Percentiles rank a stretch among this genome's conserved stretches.
Evolutionary conservation across 148 eudicot genomes (phyloP).

Genomic region (Euryodendron excelsum): DNA sequence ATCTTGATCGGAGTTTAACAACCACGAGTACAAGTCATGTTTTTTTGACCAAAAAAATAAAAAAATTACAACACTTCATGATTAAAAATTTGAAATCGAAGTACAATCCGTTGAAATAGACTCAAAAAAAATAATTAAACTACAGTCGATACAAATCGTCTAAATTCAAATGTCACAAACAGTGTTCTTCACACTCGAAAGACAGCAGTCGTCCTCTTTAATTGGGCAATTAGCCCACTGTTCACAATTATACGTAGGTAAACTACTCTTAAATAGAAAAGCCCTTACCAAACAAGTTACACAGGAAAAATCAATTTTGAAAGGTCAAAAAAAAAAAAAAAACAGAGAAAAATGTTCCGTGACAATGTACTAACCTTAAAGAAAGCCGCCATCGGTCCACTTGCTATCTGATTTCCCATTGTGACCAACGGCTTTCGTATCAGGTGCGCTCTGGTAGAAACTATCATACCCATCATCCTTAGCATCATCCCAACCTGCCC

Average conservation of each 20-base stretch:
- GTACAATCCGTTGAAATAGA: too few relatives aligned
- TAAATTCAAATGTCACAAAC: neutral
- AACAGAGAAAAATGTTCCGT: constrained; percentile 7
- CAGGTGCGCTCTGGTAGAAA: constrained; percentile 46
- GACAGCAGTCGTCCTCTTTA: constrained; percentile 10
- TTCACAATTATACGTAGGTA: constrained; percentile 26
- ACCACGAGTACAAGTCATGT: too few relatives aligned
- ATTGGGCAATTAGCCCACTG: constrained; percentile 16
- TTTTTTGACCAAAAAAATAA: too few relatives aligned
- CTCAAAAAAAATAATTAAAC: neutral
- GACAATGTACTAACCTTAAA: constrained; percentile 40
- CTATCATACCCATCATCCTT: constrained; percentile 63
- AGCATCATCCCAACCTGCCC: constrained; percentile 96
- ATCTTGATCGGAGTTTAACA: too few relatives aligned
- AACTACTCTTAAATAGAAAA: constrained; percentile 17
- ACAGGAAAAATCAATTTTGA: constrained; percentile 10
- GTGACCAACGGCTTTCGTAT: constrained; percentile 34
- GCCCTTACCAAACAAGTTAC: constrained; percentile 6
- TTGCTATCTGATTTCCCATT: constrained; percentile 54
- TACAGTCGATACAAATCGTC: neutral
- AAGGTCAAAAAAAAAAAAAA: constrained; percentile 2
- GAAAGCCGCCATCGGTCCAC: constrained; percentile 88
- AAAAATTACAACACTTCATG: too few relatives aligned
- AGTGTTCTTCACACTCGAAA: constrained; percentile 14
- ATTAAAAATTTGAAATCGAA: too few relatives aligned